Percentiles rank a stretch among this genome's conserved stretches.
Evolutionary conservation across 345 rosid species (phyloP).

Genomic region (Syzygium jambos): DNA sequence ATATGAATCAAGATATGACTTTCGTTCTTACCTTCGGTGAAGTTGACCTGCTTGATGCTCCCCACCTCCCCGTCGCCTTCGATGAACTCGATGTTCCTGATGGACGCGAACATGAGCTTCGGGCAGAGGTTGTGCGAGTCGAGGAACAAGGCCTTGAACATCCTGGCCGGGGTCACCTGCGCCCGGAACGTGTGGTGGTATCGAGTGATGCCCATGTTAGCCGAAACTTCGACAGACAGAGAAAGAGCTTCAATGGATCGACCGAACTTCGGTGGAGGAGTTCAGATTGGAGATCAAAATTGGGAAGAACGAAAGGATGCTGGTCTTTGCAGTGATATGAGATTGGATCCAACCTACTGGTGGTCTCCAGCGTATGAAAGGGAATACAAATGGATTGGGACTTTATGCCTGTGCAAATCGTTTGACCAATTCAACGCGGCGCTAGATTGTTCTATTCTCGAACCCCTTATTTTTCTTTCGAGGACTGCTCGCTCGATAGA

Average conservation of each 20-base stretch:
- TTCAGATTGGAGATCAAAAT: background rate
- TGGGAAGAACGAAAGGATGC: background rate
- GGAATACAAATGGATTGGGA: background rate
- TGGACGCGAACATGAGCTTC: conserved; percentile 32
- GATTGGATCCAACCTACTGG: background rate
- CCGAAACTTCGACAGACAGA: background rate
- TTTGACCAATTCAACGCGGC: conserved; percentile 2
- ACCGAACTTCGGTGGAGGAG: background rate
- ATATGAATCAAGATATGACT: background rate
- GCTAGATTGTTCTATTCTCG: background rate
- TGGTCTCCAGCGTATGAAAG: background rate
- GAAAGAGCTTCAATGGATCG: background rate
- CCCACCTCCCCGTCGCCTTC: conserved; percentile 34
- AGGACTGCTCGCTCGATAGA: background rate
- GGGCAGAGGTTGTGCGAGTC: conserved; percentile 32
- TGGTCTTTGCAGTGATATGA: background rate
- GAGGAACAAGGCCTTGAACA: conserved; percentile 35
- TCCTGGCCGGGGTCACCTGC: conserved; percentile 21
- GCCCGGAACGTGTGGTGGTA: conserved; percentile 15
- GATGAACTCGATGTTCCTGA: conserved; percentile 20
- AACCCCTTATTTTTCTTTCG: background rate
- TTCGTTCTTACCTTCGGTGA: conserved; percentile 18
- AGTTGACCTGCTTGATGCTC: conserved; percentile 29
- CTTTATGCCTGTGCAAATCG: background rate
- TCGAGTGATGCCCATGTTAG: conserved; percentile 10